Conservation (phyloP, 129 eudicot genomes). For the Calendula officinalis region DNA sequence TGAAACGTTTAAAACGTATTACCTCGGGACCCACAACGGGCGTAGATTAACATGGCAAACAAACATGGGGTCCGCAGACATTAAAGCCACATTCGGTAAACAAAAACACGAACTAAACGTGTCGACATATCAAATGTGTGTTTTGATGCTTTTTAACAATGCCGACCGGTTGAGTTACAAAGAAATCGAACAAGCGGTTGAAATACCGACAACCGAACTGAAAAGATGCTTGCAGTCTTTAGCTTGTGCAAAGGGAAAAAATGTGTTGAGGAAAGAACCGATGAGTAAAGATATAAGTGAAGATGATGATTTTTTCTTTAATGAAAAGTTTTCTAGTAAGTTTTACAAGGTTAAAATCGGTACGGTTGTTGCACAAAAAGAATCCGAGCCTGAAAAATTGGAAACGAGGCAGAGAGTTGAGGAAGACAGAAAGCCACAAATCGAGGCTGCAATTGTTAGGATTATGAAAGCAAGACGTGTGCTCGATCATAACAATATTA, state of each 20-base stretch:
- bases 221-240: constrained; percentile 56
- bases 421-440: constrained; percentile 60
- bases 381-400: constrained; percentile 44
- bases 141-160: constrained; percentile 52
- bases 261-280: constrained; percentile 49
- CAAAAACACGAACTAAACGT: constrained; percentile 56
- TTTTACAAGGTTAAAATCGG: constrained; percentile 50
- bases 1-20: constrained; percentile 45
- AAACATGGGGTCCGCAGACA: constrained; percentile 57
- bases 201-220: constrained; percentile 44
- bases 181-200: constrained; percentile 57
- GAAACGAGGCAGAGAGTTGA: constrained; percentile 61
- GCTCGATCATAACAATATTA: constrained; percentile 50
- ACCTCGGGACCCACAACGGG: constrained; percentile 64
- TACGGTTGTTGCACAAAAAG: constrained; percentile 54
- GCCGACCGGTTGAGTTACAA: constrained; percentile 37
- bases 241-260: constrained; percentile 54
- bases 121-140: constrained; percentile 59
- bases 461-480: constrained; percentile 51
- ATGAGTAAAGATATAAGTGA: constrained; percentile 50
- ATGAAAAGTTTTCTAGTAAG: constrained; percentile 38
- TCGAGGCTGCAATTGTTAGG: constrained; percentile 55
- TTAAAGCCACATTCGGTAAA: constrained; percentile 45
- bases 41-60: constrained; percentile 58
- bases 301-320: constrained; percentile 40